Evolutionary conservation across 495 filamentous ascomycete species (phyloP), one percentile per base, ranked within the genome.

Genomic region (Chaetomium fimeti): DNA sequence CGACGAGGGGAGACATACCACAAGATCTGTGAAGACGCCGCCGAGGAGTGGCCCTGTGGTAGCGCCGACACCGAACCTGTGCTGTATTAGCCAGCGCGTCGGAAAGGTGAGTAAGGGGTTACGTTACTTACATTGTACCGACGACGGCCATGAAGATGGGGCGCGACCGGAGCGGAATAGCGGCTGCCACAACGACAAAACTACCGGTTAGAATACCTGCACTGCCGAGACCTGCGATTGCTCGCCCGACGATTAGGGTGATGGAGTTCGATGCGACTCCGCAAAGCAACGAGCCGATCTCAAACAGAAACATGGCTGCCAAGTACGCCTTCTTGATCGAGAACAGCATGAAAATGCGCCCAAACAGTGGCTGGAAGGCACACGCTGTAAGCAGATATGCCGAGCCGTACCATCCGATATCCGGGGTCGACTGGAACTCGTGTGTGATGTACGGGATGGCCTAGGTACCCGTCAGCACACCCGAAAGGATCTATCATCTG

Each of bases 361-460:
- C 84, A 29, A 76, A 84, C 36, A 84, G 62, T 16, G 83, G 80
- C 58, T 83, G 79, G 51, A 70, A 69, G 60, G 66, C 75, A 52
- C 71, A 72, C 5, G 72, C 75, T 29, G 78, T 72, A 78, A 87
- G 68, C 40, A 84, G 67, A 63, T 87, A 86, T 8, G 78, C 78
- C 45, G 77, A 79, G 8, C 80, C 83, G 64, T 87, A 87, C 85
- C 84, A 87, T 47, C 81, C 78, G 20, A 85, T 78, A 65, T 85
- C 81, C 0, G 66, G 66, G 9, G 79, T 72, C 1, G 78, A 80
- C 32, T 77, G 58, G 62, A 83, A 82, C n/a, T 78, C 75, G 47
- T 75, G 70, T 0, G 82, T 82, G 58, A 85, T 72, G 25, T 65
- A 68, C 0, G 71, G 71, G 24, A 68, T 68, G 16, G 71, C 71